phyloP scores from a whole-genome alignment of 192 early-diverging fungal species.

The Funneliformis geosporum region DNA sequence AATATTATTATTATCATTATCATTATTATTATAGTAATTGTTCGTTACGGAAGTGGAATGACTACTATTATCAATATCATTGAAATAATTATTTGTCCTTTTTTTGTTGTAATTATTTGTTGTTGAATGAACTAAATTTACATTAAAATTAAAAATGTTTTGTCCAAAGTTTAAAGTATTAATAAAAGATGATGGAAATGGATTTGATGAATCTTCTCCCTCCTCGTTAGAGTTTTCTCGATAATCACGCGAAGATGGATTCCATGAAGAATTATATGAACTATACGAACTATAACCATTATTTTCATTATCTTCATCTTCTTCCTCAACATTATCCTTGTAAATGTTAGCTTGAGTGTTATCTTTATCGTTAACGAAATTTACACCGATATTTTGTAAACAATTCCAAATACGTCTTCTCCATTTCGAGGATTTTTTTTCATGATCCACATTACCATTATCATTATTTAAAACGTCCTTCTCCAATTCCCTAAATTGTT shows the following conservation, averaged over 20 bases:
- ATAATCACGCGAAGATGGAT: not conserved
- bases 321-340: not conserved
- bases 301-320: not conserved
- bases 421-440: not conserved
- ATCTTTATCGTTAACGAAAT: not conserved
- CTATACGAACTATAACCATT: not conserved
- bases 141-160: not conserved
- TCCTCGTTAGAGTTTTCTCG: not conserved
- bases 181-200: conserved; percentile 7
- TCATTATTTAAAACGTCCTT: not conserved
- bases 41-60: not conserved
- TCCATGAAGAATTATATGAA: not conserved
- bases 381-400: not conserved
- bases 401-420: conserved; percentile 10
- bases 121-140: not conserved
- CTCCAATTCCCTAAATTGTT: too few relatives aligned
- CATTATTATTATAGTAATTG: not conserved
- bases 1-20: not conserved
- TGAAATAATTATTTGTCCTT: not conserved
- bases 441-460: not conserved
- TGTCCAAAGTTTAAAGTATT: not conserved
- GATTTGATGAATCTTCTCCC: not conserved
- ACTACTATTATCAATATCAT: not conserved
- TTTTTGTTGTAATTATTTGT: not conserved
- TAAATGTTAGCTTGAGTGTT: not conserved